Evolutionary conservation across 805 yeast species (phyloP), one percentile per base, ranked within the genome.

Genomic region (Ogataea methanolica): DNA sequence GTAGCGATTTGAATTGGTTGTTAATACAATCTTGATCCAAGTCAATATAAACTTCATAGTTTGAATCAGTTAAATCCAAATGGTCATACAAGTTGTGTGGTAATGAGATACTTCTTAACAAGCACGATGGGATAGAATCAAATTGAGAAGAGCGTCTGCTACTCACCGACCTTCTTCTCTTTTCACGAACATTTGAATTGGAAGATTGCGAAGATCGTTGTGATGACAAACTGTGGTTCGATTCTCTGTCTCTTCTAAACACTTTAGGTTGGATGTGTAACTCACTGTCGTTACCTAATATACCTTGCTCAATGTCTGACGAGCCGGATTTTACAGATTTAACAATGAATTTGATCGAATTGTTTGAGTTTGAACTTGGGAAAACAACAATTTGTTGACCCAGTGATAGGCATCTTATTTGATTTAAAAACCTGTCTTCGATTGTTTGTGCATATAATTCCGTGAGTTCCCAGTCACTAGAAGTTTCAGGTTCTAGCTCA

Each of bases 381-480:
- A 80, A 88, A 3, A 91, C 84, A 6, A 85, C 76, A 43, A 91
- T 67, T 1, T 70, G 66, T 52, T 83, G 90, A 41, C 73, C 70
- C 17, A 74, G 43, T 0, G 81, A 70, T 1, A 90, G 85, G 43
- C 91, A 85, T 49, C 97, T 72, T 1, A 95, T 82, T 61, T 92
- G 97, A 46, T 83, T 79, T 34, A 92, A 68, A 56, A 91, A 74
- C 52, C 79, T 78, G 41, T 81, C 79, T 60, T 92, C 97, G 23
- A 92, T 75, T 38, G 74, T 78, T 29, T 76, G 80, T 2, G 96
- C 92, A 63, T 92, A 87, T 2, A 85, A 65, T 60, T 91, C 96
- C 2, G 90, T 86, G 26, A 88, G 69, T 54, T 91, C 97, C 97
- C 97, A 92, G 61, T 92, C 99, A 5, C 84, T 75, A 2, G 82